Evolutionary conservation across 345 rosid species (phyloP), one percentile per base, ranked within the genome.

Genomic region (Aquilaria sinensis): DNA sequence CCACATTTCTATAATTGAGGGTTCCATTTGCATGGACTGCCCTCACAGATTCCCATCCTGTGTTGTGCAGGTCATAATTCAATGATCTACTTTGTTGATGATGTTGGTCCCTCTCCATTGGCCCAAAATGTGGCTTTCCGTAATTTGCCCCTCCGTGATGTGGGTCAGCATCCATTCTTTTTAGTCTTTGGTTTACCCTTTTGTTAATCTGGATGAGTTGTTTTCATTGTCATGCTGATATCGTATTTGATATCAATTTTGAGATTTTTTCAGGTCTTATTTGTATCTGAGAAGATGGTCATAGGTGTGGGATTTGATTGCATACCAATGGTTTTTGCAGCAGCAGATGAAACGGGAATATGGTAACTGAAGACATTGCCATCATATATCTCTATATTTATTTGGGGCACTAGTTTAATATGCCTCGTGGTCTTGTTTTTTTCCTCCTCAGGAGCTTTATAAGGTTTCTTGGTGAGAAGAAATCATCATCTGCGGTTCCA

Each of bases 131-230:
- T 94, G 56, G 86, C 95, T 54, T 80, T 86, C 70, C 84, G 88
- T 43, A 84, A 90, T 85, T 85, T 94, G 89, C 99, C 99, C 69
- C 99, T 94, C 68, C 93, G 96, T 86, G 99, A 94, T 90, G 97
- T 94, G 99, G 99, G 99, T 94, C 95, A 88, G 96, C 97, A 73
- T 90, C 86, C 92, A 78, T 85, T 75, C 79, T 81, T 72, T 72
- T 80, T 75, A 66, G 64, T 49, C 53, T 75, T 61, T 53, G 61
- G 74, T 67, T 72, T 69, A 31, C 61, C 43, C 15, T 60, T 30
- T 68, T 30, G 61, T 70, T 41, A 14, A 54, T 58, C 9, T 48
- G 31, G 41, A 61, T 37, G 43, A 37, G 43, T 37, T 37, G 5
- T 37, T 37, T 37, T 37, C 43, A 9, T 5, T 37, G 8, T 37